A percentile compares a stretch with the other conserved stretches of the same genome.
phyloP scores from a whole-genome alignment of 2,329 filamentous ascomycete species.

The Apiospora marii region DNA sequence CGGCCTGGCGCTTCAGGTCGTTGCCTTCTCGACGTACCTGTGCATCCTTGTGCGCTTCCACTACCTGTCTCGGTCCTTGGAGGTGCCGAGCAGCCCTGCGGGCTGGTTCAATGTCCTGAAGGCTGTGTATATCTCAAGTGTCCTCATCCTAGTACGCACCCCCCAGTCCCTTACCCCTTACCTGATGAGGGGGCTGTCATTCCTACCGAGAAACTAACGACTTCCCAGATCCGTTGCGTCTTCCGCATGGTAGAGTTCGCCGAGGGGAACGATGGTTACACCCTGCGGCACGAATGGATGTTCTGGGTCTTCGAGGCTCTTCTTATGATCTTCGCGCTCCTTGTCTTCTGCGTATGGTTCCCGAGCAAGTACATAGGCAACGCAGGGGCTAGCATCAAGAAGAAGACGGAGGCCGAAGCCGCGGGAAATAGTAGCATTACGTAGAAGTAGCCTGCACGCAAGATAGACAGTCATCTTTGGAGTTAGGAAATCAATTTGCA shows the following conservation, averaged over 20 bases:
- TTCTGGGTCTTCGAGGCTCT: constrained; percentile 13
- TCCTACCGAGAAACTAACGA: neutral
- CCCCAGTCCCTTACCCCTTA: neutral
- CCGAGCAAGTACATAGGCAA: constrained; percentile 2
- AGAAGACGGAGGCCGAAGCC: neutral
- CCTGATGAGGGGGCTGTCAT: neutral
- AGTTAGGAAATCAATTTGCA: neutral
- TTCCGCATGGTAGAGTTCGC: constrained; percentile 10
- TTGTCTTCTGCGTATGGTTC: neutral
- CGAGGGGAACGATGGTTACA: neutral
- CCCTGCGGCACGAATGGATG: constrained; percentile 1
- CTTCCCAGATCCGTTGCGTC: neutral
- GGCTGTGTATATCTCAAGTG: constrained; percentile 53
- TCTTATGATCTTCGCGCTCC: neutral
- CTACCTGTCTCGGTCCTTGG: neutral
- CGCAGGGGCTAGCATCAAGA: neutral
- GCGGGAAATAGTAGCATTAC: neutral
- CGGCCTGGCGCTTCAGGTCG: constrained; percentile 19
- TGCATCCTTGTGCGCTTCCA: constrained; percentile 16
- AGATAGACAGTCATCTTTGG: neutral
- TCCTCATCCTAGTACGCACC: constrained; percentile 52
- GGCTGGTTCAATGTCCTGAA: constrained; percentile 49
- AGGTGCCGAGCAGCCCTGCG: neutral
- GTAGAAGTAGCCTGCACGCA: neutral
- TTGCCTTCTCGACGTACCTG: constrained; percentile 23